These are phyloP conservation scores for Pyrenula massariospora DNA, from an alignment of 495 filamentous ascomycete species.

Conservation along the genomic window DNA sequence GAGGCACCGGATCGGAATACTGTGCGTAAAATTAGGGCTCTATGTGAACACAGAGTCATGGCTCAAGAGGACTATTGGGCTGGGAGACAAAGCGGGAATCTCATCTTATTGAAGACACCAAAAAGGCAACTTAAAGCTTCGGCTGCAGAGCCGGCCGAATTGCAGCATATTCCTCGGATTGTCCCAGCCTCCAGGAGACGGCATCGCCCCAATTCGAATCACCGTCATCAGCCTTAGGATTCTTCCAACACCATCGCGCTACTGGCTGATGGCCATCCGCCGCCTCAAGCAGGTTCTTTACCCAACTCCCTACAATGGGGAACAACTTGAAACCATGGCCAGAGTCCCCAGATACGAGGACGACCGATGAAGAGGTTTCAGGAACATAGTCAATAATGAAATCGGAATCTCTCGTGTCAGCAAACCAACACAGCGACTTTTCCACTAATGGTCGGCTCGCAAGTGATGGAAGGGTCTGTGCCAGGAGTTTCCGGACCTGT, in stretches of 20 bases:
- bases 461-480: conserved; percentile 35
- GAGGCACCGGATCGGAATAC: no score
- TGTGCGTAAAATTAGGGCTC: no score
- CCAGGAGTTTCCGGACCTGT: conserved; percentile 29
- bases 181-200: conserved; percentile 28
- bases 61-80: no score
- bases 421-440: conserved; percentile 43
- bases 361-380: conserved; percentile 24
- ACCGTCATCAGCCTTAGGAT: conserved; percentile 3
- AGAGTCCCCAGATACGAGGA: conserved; percentile 36
- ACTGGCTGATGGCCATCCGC: conserved; percentile 15
- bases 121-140: no score
- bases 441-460: conserved; percentile 35
- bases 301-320: conserved; percentile 38
- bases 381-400: conserved; percentile 46
- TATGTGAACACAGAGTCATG: no score
- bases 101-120: no score
- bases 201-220: conserved; percentile 24
- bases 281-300: conserved; percentile 24
- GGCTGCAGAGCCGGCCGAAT: no score
- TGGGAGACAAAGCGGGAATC: no score
- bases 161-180: conserved; percentile 24
- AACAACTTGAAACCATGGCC: conserved; percentile 48
- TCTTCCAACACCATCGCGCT: conserved; percentile 35
- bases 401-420: conserved; percentile 41